phyloP scores from a whole-genome alignment of 495 filamentous ascomycete genomes.

The Penicillium mononematosum region DNA sequence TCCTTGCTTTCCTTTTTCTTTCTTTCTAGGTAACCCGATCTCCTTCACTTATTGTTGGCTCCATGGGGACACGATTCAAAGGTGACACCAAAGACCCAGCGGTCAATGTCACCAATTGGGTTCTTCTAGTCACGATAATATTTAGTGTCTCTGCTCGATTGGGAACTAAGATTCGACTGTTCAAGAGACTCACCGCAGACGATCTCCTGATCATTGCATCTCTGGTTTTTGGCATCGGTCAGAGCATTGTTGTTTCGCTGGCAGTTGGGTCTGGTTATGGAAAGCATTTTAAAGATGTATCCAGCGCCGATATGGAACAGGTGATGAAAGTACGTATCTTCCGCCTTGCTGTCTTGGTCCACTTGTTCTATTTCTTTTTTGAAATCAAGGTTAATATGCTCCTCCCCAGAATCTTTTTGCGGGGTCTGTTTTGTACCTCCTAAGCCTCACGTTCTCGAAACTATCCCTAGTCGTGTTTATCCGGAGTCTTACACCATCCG shows the following conservation, averaged over 20 bases:
- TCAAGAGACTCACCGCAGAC: conserved; percentile 20
- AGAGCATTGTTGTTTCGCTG: conserved; percentile 26
- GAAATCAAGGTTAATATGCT: not conserved
- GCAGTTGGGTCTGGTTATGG: conserved; percentile 33
- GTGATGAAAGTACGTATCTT: conserved; percentile 30
- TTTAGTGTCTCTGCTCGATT: conserved; percentile 27
- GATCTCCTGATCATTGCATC: conserved; percentile 19
- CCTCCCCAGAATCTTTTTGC: conserved; percentile 24
- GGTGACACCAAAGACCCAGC: conserved; percentile 25
- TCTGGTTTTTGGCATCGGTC: conserved; percentile 23
- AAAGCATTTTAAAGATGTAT: conserved; percentile 21
- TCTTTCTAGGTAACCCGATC: not conserved
- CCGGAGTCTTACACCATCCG: conserved; percentile 22
- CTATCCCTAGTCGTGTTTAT: conserved; percentile 29
- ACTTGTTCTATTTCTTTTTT: not conserved
- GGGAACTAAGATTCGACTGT: conserved; percentile 28
- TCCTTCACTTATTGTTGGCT: conserved; percentile 5
- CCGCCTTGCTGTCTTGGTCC: not conserved
- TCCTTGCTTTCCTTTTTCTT: not conserved
- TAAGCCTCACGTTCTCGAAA: conserved; percentile 30
- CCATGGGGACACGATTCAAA: conserved; percentile 18
- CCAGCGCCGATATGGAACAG: conserved; percentile 13
- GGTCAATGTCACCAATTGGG: conserved; percentile 30
- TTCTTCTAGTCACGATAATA: conserved; percentile 23
- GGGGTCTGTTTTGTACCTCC: conserved; percentile 24